A percentile compares a stretch with the other conserved stretches of the same genome.
Conservation (phyloP, 257 asterid species). For the Asclepias syriaca region DNA sequence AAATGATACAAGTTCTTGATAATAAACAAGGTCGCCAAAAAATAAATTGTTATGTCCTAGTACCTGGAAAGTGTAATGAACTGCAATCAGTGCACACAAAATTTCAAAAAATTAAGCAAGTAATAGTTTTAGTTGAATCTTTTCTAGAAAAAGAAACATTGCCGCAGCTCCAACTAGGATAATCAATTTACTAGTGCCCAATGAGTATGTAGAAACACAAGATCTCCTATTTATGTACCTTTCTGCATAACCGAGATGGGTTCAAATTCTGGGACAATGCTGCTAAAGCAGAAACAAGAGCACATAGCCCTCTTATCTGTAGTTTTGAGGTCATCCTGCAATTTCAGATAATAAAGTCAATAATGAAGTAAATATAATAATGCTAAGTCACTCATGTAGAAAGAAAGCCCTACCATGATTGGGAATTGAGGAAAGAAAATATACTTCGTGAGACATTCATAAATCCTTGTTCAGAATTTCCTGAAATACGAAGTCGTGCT, state of each 20-base stretch:
- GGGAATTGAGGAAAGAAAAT: conserved; percentile 56
- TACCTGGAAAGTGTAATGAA: conserved; percentile 35
- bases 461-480: conserved; percentile 51
- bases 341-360: conserved; percentile 22
- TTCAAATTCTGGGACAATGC: conserved; percentile 52
- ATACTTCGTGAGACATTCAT: conserved; percentile 35
- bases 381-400: conserved; percentile 11
- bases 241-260: conserved; percentile 30
- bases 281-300: conserved; percentile 45
- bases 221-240: conserved; percentile 42
- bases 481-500: conserved; percentile 25
- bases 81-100: neutral
- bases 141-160: neutral
- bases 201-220: neutral
- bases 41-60: conserved; percentile 41
- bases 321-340: conserved; percentile 57
- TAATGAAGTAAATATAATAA: conserved; percentile 15
- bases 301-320: conserved; percentile 49
- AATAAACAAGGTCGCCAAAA: conserved; percentile 41
- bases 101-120: neutral
- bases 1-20: conserved; percentile 51
- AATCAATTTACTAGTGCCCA: neutral
- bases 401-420: conserved; percentile 48
- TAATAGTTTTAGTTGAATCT: neutral
- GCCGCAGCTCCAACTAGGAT: neutral